phyloP scores from a whole-genome alignment of 2,329 filamentous ascomycete genomes.

The Calonectria crousiana region DNA sequence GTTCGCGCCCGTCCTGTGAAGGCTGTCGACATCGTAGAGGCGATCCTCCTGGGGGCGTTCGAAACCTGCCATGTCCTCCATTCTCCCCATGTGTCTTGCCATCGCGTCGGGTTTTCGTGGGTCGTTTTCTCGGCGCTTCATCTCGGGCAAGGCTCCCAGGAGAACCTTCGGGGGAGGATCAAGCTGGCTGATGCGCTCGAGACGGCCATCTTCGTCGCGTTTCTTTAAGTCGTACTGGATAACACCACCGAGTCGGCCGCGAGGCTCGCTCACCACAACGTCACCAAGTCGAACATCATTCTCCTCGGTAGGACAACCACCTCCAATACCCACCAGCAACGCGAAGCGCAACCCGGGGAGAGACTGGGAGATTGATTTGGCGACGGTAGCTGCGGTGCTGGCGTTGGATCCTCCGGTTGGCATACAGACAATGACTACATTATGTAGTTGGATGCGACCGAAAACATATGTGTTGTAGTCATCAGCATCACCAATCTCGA shows the following conservation, averaged over 20 bases:
- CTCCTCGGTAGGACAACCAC: constrained; percentile 18
- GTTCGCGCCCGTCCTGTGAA: background rate
- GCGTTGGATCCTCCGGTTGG: background rate
- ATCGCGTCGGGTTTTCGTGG: background rate
- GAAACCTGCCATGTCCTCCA: background rate
- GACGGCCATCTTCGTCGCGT: background rate
- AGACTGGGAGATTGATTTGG: background rate
- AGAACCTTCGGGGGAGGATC: background rate
- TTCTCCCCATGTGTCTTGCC: background rate
- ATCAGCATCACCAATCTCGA: background rate
- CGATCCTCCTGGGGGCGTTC: background rate
- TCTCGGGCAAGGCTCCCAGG: background rate
- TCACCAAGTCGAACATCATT: constrained; percentile 22
- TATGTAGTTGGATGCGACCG: background rate
- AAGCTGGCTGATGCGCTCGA: background rate
- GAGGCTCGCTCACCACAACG: background rate
- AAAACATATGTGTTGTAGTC: background rate
- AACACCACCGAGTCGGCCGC: background rate
- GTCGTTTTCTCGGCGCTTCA: background rate
- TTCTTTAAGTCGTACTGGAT: background rate
- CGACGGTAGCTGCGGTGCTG: constrained; percentile 6
- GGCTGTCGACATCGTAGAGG: background rate
- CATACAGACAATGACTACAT: constrained; percentile 11
- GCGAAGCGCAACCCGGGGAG: constrained; percentile 14
- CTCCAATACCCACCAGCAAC: constrained; percentile 29